Base-by-base conservation (phyloP, 495 filamentous ascomycete species). In the Penicillium odoratum region DNA sequence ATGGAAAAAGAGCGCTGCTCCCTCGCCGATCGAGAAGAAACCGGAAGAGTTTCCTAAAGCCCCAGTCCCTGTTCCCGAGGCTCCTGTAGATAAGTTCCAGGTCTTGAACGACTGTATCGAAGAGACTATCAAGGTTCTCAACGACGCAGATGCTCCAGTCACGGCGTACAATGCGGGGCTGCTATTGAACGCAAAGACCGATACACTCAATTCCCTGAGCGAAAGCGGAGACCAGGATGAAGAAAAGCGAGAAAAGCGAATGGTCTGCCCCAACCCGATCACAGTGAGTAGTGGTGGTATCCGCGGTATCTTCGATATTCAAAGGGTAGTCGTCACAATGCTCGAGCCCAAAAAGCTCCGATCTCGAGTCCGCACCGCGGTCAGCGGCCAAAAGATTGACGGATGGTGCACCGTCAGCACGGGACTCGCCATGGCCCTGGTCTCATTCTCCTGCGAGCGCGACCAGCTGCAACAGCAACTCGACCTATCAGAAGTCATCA, bases 361-460 rank as follows among this genome's bases (percentile, higher is more conserved):
- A n/a, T 38, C 54, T 11, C 56, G 46, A 11, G 45, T 64, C 45
- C 29, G 26, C 31, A 51, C 45, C 16, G 58, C 62, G 5, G 44
- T 58, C 48, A 50, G 46, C 3, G 62, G 46, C 18, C 48, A 64
- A 26, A 57, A 44, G 42, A 60, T 64, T 26, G 61, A 64, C 31
- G 61, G 61, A 8, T 64, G 57, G 57, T 64, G 61, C 28, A 64
- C 61, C 15, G 55, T 64, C 30, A 64, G 61, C 54, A 64, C 61
- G 18, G 61, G 61, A 18, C 48, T 64, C 15, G 31, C 46, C 4
- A 48, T 48, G 46, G 28, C 46, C 8, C 28, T 63, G n/a, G 56
- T 63, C 11, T 57, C 56, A 3, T 63, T 63, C 48, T 56, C 53
- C 8, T 56, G 52, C 11, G 61, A 63, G 25, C 40, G 48, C n/a